Base-by-base conservation (phyloP, 371 early-diverging fungal genomes). In the Syncephalis plumigaleata region DNA sequence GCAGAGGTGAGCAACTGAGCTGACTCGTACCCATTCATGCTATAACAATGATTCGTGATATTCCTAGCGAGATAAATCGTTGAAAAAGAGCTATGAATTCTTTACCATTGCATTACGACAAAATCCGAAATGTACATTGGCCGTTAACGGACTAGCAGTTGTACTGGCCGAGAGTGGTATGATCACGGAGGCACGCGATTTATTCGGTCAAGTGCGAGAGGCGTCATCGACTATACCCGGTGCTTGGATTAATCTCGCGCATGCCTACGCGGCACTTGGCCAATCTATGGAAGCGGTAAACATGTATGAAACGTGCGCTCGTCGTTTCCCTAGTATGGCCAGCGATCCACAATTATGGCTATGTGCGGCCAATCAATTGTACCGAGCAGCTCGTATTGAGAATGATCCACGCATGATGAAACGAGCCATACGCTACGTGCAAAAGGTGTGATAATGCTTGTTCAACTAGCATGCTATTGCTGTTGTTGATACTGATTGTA, bases 101-200 rank as follows among this genome's bases (percentile, higher is more conserved):
- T 88, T 73, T 50, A 66, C 67, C 8, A 85, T 79, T 53, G 79
- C 75, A 2, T 49, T 89, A 36, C 52, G 63, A 46, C 60, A 68
- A 3, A 84, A 87, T 51, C 63, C 65, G 2, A 63, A 57, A 23
- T 78, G 79, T 44, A 65, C 60, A 0, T 69, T 68, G 45, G 82
- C 82, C 1, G 78, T 73, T 0, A 77, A 77, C 40, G 82, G 82
- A 31, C 52, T 77, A 11, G 81, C 72, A 5, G 79, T 84, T 42
- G 63, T 70, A 1, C 54, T 85, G 50, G 84, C 81, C 39, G 83
- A 87, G 49, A 57, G 58, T 16, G 81, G 76, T 0, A 55, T 65
- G 21, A 50, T 64, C 9, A 55, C 57, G 3, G 74, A 77, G 17
- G 87, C 90, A 0, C 58, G 66, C 3, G 69, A 69, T 16, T 52